Conservation (phyloP, 176 grass and related monocot genomes). For the Areca catechu region DNA sequence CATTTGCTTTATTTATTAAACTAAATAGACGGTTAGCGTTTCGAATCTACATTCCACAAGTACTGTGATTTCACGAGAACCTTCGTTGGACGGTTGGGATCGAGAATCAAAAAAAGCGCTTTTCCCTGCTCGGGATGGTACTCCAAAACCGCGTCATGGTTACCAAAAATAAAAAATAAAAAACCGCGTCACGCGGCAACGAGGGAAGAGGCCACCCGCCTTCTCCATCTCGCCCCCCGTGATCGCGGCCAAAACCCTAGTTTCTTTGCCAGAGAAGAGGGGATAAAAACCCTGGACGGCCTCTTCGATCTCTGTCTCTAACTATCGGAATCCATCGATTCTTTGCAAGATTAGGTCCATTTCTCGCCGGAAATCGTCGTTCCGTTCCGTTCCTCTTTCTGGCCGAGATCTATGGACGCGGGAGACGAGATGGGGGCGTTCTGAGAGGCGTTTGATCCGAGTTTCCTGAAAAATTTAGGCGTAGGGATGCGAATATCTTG, state of each 20-base stretch:
- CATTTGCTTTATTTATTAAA: too few relatives aligned
- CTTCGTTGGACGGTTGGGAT: neutral
- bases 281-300: neutral
- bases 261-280: neutral
- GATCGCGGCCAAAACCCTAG: slow-evolving; percentile 3
- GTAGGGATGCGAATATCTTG: slow-evolving; percentile 8
- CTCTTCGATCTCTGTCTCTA: neutral
- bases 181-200: too few relatives aligned
- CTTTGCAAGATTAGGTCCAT: neutral
- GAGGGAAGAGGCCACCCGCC: too few relatives aligned
- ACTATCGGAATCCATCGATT: neutral
- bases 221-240: neutral
- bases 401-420: too few relatives aligned
- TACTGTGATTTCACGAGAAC: too few relatives aligned
- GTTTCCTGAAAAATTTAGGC: neutral
- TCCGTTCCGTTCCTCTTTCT: too few relatives aligned
- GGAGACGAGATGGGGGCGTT: too few relatives aligned
- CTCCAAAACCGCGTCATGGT: too few relatives aligned
- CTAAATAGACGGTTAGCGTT: too few relatives aligned
- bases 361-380: neutral
- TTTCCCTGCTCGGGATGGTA: too few relatives aligned
- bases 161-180: too few relatives aligned
- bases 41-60: too few relatives aligned
- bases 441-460: neutral
- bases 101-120: neutral